phyloP scores from a whole-genome alignment of 148 eudicot species.

The Persicaria maculosa region DNA sequence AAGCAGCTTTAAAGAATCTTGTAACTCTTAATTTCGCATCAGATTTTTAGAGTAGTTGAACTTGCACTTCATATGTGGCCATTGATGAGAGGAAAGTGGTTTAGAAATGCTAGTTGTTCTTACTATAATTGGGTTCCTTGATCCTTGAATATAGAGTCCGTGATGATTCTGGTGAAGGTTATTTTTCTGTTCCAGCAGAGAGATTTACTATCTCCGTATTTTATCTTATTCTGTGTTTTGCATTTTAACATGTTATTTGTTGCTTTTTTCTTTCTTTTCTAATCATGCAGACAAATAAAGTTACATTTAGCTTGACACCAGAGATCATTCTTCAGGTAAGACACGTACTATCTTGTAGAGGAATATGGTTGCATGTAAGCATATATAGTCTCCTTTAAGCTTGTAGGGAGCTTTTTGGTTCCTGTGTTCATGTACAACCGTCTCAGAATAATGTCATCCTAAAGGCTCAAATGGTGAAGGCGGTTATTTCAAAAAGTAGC shows the following conservation, averaged over 20 bases:
- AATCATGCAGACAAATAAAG: slow-evolving; percentile 74
- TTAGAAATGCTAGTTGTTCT: background rate
- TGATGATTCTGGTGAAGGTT: background rate
- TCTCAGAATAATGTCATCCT: no score
- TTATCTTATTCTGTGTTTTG: background rate
- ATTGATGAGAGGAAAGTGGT: background rate
- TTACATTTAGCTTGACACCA: slow-evolving; percentile 83
- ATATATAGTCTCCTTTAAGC: background rate
- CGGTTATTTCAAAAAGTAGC: no score
- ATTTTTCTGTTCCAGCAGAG: background rate
- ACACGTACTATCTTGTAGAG: slow-evolving; percentile 9
- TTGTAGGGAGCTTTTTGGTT: background rate
- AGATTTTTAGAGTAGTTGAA: background rate
- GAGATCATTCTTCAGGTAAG: slow-evolving; percentile 95
- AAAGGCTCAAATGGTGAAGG: no score
- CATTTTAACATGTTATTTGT: background rate
- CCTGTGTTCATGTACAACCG: background rate
- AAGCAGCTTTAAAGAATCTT: background rate
- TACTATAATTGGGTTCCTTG: background rate
- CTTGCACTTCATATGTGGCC: background rate
- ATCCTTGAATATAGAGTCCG: background rate
- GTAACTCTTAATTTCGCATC: background rate
- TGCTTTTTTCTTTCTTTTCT: background rate
- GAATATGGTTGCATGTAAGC: background rate
- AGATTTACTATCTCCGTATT: background rate